These are phyloP conservation scores for Malus hybrid DNA, from an alignment of 331 rosid species.

Conservation along the genomic window DNA sequence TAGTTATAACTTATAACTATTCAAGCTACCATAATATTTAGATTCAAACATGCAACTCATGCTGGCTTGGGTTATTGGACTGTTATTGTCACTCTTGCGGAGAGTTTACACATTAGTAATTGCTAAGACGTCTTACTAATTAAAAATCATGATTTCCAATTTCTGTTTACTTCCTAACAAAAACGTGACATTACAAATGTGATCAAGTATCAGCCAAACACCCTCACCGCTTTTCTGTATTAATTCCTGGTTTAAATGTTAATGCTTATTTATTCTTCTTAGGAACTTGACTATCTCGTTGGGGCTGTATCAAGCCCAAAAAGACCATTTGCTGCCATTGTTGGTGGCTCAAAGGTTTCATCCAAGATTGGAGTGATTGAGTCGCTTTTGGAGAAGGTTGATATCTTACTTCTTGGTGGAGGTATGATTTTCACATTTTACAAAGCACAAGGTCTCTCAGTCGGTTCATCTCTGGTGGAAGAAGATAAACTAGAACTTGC, in stretches of 20 bases:
- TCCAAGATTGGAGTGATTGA: conserved; percentile 97
- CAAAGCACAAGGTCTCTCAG: conserved; percentile 97
- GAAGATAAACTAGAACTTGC: conserved; percentile 93
- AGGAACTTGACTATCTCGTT: conserved; percentile 99
- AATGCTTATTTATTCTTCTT: conserved; percentile 11
- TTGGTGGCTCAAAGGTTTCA: conserved; percentile 99
- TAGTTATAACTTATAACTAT: not conserved
- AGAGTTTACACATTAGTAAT: not conserved
- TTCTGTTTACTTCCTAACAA: not conserved
- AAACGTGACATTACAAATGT: not conserved
- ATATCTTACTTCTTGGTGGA: conserved; percentile 91
- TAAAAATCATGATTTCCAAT: not conserved
- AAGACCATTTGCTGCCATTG: conserved; percentile 99
- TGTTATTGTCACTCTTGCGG: not conserved
- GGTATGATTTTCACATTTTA: conserved; percentile 99
- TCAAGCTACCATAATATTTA: not conserved
- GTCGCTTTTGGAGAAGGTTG: conserved; percentile 83
- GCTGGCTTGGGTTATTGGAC: not conserved
- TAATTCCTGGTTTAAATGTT: not conserved
- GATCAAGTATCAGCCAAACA: not conserved
- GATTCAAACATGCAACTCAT: not conserved
- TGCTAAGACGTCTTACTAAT: not conserved
- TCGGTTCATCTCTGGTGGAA: conserved; percentile 96
- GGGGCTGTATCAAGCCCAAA: conserved; percentile 96
- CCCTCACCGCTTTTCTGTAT: not conserved